Base-by-base conservation (phyloP, 2,329 filamentous ascomycete species). In the Ophiosphaerella herpotricha region DNA sequence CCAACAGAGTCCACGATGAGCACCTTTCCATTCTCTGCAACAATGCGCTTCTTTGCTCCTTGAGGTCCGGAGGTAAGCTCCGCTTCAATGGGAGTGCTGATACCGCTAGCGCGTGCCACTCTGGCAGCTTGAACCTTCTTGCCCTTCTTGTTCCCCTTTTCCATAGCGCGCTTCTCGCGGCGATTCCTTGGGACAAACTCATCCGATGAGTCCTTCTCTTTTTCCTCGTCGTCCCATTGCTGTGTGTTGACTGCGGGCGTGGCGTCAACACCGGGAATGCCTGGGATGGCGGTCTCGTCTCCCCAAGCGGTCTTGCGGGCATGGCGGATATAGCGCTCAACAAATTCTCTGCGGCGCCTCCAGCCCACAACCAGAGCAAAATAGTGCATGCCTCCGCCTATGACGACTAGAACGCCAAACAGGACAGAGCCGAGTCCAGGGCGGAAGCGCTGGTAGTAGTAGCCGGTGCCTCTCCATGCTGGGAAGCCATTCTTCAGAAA, bases 371-470 rank as follows among this genome's bases (percentile, higher is more conserved):
- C 86, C 50, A 97, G 80, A 13, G 88, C 87, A 42, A 90, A 78
- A 76, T 97, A 99, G 77, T 99, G 94, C 33, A 89, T 87, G 26
- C 80, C 89, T 56, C 94, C 94, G 49, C 92, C 93, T 43, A 89
- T 84, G 44, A 90, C 84, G 55, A 96, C 72, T 74, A 97, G 91
- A 35, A 96, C 77, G 40, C 93, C 92, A 23, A 87, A 54, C 43
- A 97, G 75, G 39, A 96, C 94, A 12, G 89, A 89, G 51, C 90
- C 91, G 38, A 97, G 79, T 7, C 94, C 94, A 1, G 94, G 94
- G 16, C 94, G 85, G 82, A 93, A 97, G 50, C 94, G 87, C 66
- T 86, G 86, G 79, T 99, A 99, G 82, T 97, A 99, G 82, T 99
- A 99, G 55, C 94, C 93, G 38, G 93, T 97, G 50, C 94, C 94